Base-by-base conservation (phyloP, 192 early-diverging fungal species). In the Powellomyces hirtus region DNA sequence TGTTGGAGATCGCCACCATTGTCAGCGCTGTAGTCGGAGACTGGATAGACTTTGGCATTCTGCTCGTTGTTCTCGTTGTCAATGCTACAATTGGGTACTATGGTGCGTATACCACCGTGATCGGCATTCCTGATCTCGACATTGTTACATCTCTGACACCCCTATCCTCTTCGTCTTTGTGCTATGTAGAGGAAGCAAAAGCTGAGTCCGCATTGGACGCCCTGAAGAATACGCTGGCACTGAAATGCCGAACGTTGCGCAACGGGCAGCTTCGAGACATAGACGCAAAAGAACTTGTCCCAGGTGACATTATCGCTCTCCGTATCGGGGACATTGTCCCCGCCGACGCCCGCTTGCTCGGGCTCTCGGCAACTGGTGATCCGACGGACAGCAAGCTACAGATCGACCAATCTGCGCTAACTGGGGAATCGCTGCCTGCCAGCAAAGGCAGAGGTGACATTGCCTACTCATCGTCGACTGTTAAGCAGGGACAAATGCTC, bases 401-500 rank as follows among this genome's bases (percentile, higher is more conserved):
- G 73, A 90, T 97, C 62, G 95, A 97, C 79, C 93, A 97, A 78
- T 91, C 92, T 30, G 92, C 92, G 14, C 84, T 97, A 33, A 96
- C 95, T 1, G 95, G 95, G 59, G 95, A 97, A 80, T 95, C 94
- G 22, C 80, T 97, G 24, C 94, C 94, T 0, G 90, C 95, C 13
- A 78, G 82, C 65, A 95, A 95, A 79, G 85, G 84, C 68, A 91
- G 89, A 75, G 88, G 89, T 49, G 81, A 80, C 57, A 91, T 88
- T 22, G 92, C 91, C 51, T 97, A 92, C 79, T 95, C 95, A 34
- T 95, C 93, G 40, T 92, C 92, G 0, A 91, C 93, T 61, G 89
- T 94, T 77, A 95, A 95, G 83, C 95, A 96, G 74, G 95, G 95
- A 33, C 92, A 94, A 78, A 91, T 92, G 86, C 79, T 98, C 62